These are phyloP conservation scores for Pythium utonaiense DNA, from an alignment of 352 stramenopile species.

Conservation along the genomic window DNA sequence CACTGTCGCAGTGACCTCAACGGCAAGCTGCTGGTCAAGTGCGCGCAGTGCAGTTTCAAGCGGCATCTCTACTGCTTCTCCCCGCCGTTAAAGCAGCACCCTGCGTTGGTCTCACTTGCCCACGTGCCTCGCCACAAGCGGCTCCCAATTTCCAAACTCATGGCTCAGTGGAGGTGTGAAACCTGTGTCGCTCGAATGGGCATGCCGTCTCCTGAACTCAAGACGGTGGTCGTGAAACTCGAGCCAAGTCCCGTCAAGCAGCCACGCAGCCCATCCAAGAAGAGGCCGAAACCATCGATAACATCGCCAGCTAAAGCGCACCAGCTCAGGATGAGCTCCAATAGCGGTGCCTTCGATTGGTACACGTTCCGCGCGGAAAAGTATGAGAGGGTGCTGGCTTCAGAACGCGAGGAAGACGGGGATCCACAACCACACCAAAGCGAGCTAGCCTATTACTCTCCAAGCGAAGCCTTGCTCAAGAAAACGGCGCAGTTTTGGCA, in stretches of 20 bases:
- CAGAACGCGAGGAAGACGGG: neutral
- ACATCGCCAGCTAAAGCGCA: neutral
- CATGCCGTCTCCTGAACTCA: neutral
- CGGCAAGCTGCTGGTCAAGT: constrained; percentile 54
- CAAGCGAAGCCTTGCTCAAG: constrained; percentile 42
- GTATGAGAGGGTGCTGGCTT: constrained; percentile 6
- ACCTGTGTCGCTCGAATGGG: constrained; percentile 14
- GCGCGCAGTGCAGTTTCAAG: constrained; percentile 41
- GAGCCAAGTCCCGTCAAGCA: neutral
- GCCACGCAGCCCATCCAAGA: neutral
- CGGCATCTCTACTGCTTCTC: constrained; percentile 71
- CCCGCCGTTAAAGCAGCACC: constrained; percentile 59
- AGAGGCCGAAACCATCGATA: neutral
- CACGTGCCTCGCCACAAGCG: constrained; percentile 23
- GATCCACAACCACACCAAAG: neutral
- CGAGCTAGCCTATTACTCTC: constrained; percentile 53
- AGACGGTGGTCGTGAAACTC: neutral
- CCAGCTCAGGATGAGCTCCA: neutral
- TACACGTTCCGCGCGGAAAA: constrained; percentile 28
- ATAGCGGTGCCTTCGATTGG: constrained; percentile 25
- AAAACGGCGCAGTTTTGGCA: constrained; percentile 46
- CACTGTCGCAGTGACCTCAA: constrained; percentile 67
- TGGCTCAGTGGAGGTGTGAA: constrained; percentile 30
- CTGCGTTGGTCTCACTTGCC: constrained; percentile 22
- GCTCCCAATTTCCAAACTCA: constrained; percentile 9